phyloP scores from a whole-genome alignment of 2,329 filamentous ascomycete genomes.

The Stylonectria norvegica region DNA sequence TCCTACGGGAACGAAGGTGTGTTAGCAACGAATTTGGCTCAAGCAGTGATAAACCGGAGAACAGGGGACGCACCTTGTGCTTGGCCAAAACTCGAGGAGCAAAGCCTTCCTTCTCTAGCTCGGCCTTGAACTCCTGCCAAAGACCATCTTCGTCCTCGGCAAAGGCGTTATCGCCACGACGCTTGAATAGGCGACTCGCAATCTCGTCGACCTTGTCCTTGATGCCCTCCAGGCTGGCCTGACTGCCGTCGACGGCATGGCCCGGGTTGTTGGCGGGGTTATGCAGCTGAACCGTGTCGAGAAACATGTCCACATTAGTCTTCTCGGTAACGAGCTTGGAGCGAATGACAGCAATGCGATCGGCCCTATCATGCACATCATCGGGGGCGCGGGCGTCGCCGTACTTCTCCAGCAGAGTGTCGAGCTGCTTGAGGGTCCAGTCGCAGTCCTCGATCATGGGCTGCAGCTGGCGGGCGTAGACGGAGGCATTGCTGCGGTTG shows the following conservation, averaged over 20 bases:
- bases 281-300: slow-evolving; percentile 55
- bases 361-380: slow-evolving; percentile 34
- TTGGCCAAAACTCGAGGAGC: slow-evolving; percentile 51
- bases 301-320: slow-evolving; percentile 51
- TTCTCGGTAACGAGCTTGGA: slow-evolving; percentile 51
- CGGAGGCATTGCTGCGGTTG: slow-evolving; percentile 38
- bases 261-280: slow-evolving; percentile 40
- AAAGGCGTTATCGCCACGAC: slow-evolving; percentile 37
- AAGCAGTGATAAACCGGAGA: neutral
- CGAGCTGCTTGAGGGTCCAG: slow-evolving; percentile 52
- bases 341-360: slow-evolving; percentile 40
- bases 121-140: slow-evolving; percentile 57
- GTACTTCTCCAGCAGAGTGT: slow-evolving; percentile 50
- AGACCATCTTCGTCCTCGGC: slow-evolving; percentile 48
- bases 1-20: slow-evolving; percentile 40
- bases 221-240: slow-evolving; percentile 48
- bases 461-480: slow-evolving; percentile 48
- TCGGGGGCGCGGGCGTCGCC: slow-evolving; percentile 25
- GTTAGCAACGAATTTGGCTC: slow-evolving; percentile 11
- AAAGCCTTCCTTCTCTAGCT: slow-evolving; percentile 57
- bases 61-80: slow-evolving; percentile 49
- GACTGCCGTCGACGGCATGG: slow-evolving; percentile 34
- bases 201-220: slow-evolving; percentile 60
- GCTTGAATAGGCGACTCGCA: slow-evolving; percentile 48
- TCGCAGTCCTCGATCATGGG: slow-evolving; percentile 55